Evolutionary conservation across 371 early-diverging fungal genomes (phyloP), one percentile per base, ranked within the genome.

Genomic region (Saksenaea oblongispora): DNA sequence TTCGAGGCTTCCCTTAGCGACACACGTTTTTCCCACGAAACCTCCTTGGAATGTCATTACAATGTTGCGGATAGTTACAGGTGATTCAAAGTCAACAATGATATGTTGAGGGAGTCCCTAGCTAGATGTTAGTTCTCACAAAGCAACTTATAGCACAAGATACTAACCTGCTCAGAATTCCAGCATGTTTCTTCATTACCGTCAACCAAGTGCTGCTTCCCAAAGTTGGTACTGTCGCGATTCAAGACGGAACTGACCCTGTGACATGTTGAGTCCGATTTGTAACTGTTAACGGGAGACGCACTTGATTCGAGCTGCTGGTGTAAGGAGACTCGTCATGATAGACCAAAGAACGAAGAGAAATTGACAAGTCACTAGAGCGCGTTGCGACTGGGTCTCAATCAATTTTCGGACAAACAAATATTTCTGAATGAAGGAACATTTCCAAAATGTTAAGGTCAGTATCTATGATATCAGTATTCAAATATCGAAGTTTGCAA

Each of bases 201-300:
- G 72, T 96, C 96, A 22, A 86, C 86, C 39, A 97, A 75, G 72
- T 84, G 76, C 62, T 94, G 87, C 63, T 94, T 95, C 53, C 96
- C 97, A 66, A 84, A 94, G 47, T 80, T 84, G 17, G 78, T 71
- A 0, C 79, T 79, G 69, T 97, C 95, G 53, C 89, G 83, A 78
- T 93, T 93, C 51, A 93, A 81, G 14, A 94, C 95, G 0, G 97
- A 96, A 80, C 93, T 93, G 24, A 95, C 95, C 67, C 94, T 94
- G 63, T 17, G 17, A 34, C 8, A 13, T 28, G 18, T 22, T 41
- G 36, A 53, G 53, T 51, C 18, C 15, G 10, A 15, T 27, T 15
- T 17, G 9, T 47, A 37, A 28, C 24, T 15, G 10, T 22, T 34
- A 15, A 24, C 36, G 59, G 15, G 24, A 44, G 3, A 47, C 65